A percentile compares a stretch with the other conserved stretches of the same genome.
Conservation (phyloP, 306 rosid species). For the Carpinus viminea region DNA sequence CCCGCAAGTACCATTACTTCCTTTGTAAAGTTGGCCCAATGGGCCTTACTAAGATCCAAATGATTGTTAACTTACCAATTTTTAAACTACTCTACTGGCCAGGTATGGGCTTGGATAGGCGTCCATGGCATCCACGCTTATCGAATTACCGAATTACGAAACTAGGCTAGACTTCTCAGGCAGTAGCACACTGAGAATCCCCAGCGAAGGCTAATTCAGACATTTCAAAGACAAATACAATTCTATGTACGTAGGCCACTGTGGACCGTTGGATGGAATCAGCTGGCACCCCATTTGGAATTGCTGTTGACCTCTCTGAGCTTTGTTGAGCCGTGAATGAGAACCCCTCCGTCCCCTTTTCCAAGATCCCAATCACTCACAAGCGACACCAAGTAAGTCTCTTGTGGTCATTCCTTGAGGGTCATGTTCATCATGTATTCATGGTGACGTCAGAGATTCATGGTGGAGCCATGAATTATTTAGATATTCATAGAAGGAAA, state of each 20-base stretch:
- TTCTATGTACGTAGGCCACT: background rate
- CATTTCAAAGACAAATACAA: background rate
- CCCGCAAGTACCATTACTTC: no score
- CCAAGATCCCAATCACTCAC: background rate
- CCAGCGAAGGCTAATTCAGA: background rate
- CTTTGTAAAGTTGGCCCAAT: no score
- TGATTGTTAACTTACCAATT: no score
- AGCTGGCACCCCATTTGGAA: background rate
- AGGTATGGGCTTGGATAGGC: no score
- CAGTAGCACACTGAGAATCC: background rate
- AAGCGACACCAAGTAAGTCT: background rate
- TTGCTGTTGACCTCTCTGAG: background rate
- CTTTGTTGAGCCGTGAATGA: background rate
- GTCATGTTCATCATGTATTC: no score
- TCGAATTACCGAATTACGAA: background rate
- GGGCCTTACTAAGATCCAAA: no score
- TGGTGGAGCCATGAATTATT: no score
- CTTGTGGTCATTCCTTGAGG: no score
- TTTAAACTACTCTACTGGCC: no score
- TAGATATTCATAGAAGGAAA: no score
- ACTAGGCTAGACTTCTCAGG: background rate
- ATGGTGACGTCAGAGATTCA: no score
- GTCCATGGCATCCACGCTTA: no score
- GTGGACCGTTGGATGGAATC: background rate
- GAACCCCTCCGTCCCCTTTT: background rate